Evolutionary conservation across 2,329 filamentous ascomycete genomes (phyloP).

Genomic region (Cladosporium phlei): DNA sequence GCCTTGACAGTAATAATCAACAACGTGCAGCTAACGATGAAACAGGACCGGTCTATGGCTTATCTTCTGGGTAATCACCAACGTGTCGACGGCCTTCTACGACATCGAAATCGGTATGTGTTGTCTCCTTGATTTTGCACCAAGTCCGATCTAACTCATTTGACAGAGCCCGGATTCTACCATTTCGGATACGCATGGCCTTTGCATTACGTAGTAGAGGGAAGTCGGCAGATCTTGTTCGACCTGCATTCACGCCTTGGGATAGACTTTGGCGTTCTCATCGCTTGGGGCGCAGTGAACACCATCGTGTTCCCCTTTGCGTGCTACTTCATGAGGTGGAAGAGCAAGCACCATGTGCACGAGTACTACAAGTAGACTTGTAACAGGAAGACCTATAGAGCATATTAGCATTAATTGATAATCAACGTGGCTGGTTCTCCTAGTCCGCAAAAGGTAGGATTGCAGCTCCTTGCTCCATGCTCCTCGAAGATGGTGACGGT

Average conservation of each 20-base stretch:
- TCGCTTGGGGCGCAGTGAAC: conserved; percentile 54
- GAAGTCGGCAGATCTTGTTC: conserved; percentile 56
- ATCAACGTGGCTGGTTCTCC: too few relatives aligned
- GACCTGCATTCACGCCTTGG: conserved; percentile 55
- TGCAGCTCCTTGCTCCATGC: too few relatives aligned
- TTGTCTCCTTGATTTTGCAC: too few relatives aligned
- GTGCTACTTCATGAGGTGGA: conserved; percentile 41
- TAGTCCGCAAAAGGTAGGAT: too few relatives aligned
- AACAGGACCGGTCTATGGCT: conserved; percentile 46
- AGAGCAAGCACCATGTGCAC: conserved; percentile 30
- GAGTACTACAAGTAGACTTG: conserved; percentile 28
- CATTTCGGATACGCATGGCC: conserved; percentile 61
- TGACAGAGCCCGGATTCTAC: conserved; percentile 56
- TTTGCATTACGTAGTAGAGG: conserved; percentile 58
- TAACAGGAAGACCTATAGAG: not conserved
- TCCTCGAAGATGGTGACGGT: too few relatives aligned
- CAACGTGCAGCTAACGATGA: not conserved
- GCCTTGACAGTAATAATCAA: conserved; percentile 36
- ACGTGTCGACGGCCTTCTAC: conserved; percentile 58
- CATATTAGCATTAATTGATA: too few relatives aligned
- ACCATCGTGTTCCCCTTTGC: conserved; percentile 50
- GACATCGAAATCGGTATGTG: conserved; percentile 27
- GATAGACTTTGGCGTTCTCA: conserved; percentile 56
- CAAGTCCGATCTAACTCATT: conserved; percentile 40
- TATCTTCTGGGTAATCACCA: conserved; percentile 65